phyloP scores from a whole-genome alignment of 179 eudicot species.

The Drosera spatulata region DNA sequence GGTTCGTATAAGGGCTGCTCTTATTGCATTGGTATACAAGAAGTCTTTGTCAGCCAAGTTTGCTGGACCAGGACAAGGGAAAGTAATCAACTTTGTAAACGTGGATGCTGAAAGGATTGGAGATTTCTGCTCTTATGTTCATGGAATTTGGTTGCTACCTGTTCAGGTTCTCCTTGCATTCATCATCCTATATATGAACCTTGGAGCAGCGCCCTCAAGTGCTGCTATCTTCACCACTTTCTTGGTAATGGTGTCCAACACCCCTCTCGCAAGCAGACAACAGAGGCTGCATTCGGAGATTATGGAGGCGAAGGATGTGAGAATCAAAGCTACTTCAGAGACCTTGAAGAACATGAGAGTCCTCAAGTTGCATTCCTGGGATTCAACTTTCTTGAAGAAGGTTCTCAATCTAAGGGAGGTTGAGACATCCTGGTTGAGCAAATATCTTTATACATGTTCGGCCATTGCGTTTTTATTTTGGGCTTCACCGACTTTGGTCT shows the following conservation, averaged over 20 bases:
- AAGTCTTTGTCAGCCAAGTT: constrained; percentile 51
- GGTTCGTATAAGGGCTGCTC: constrained; percentile 48
- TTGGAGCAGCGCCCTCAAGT: constrained; percentile 61
- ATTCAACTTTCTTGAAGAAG: constrained; percentile 42
- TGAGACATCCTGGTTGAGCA: constrained; percentile 66
- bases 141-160: constrained; percentile 85
- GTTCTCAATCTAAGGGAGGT: constrained; percentile 45
- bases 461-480: constrained; percentile 77
- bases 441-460: constrained; percentile 76
- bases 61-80: constrained; percentile 47
- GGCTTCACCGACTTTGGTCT: constrained; percentile 92
- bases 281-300: constrained; percentile 57
- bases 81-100: constrained; percentile 44
- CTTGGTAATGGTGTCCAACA: constrained; percentile 68
- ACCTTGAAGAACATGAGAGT: constrained; percentile 78
- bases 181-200: constrained; percentile 49
- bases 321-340: constrained; percentile 85
- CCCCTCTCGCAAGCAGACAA: constrained; percentile 68
- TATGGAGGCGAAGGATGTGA: constrained; percentile 79
- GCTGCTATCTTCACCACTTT: constrained; percentile 67
- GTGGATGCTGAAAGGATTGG: constrained; percentile 85
- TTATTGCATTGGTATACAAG: constrained; percentile 47
- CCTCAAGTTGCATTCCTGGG: constrained; percentile 89
- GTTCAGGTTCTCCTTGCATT: constrained; percentile 68
- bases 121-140: constrained; percentile 61